Conservation (phyloP, 805 yeast species). For the Ogataea pilisensis region DNA sequence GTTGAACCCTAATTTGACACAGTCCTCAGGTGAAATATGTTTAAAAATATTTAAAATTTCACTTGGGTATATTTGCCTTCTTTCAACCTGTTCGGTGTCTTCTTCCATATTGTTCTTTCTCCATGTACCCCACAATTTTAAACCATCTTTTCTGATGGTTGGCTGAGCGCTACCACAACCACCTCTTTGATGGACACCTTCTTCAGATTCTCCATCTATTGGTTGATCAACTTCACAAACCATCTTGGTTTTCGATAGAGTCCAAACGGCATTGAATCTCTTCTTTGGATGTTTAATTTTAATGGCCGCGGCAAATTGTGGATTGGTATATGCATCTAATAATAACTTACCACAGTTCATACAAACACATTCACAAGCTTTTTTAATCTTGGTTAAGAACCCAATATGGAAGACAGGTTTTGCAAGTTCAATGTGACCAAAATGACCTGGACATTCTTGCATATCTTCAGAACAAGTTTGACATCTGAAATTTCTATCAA, state of each 20-base stretch:
- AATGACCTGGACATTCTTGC: constrained; percentile 99
- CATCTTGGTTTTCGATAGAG: constrained; percentile 84
- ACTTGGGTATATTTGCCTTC: constrained; percentile 78
- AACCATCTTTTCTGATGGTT: constrained; percentile 90
- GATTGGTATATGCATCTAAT: constrained; percentile 72
- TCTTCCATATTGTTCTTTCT: constrained; percentile 74
- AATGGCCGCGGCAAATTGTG: constrained; percentile 81
- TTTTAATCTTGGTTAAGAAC: constrained; percentile 87
- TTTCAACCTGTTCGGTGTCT: constrained; percentile 87
- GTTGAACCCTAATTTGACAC: constrained; percentile 78
- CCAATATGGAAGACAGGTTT: constrained; percentile 99
- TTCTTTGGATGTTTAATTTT: constrained; percentile 91
- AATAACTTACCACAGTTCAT: constrained; percentile 97
- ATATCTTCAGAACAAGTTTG: constrained; percentile 99
- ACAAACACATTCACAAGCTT: constrained; percentile 94
- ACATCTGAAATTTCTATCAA: constrained; percentile 95
- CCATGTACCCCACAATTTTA: constrained; percentile 98
- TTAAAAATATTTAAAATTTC: constrained; percentile 90
- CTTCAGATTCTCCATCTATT: constrained; percentile 47
- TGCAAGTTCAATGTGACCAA: constrained; percentile 97
- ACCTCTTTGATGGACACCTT: constrained; percentile 55
- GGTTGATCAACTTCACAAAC: constrained; percentile 91
- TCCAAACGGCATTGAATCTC: constrained; percentile 96
- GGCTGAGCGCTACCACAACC: constrained; percentile 99
- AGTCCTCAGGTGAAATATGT: constrained; percentile 84